These are phyloP conservation scores for Tephrocybe sp. DNA, from an alignment of 768 basidiomycete species.

Conservation along the genomic window DNA sequence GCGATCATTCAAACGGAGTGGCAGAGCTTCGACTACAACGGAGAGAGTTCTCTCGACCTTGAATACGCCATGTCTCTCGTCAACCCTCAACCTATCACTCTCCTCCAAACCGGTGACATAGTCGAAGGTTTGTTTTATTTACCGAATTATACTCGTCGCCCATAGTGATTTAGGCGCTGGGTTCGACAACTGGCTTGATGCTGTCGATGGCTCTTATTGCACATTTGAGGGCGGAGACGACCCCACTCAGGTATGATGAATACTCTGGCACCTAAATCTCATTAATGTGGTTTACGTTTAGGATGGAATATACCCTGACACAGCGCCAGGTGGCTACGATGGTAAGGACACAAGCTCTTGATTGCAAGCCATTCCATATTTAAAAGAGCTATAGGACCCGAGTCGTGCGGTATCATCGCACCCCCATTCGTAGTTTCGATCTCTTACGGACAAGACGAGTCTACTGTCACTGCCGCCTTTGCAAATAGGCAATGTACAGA, in stretches of 20 bases:
- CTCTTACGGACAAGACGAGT: conserved; percentile 45
- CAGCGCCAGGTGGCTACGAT: background rate
- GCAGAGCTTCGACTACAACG: conserved; percentile 46
- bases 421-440: conserved; percentile 43
- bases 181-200: conserved; percentile 50
- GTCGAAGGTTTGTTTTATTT: too few relatives aligned
- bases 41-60: conserved; percentile 58
- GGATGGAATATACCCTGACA: conserved; percentile 22
- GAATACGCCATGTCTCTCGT: conserved; percentile 55
- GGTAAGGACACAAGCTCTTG: too few relatives aligned
- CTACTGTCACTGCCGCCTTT: conserved; percentile 36
- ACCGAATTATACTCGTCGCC: too few relatives aligned
- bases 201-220: conserved; percentile 45
- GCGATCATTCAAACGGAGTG: conserved; percentile 44
- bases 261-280: too few relatives aligned
- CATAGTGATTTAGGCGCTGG: conserved; percentile 47
- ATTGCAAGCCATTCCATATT: too few relatives aligned
- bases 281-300: too few relatives aligned
- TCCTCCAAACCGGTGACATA: conserved; percentile 46
- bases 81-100: conserved; percentile 35
- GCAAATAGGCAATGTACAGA: conserved; percentile 47
- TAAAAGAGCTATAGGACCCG: too few relatives aligned
- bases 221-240: conserved; percentile 48
- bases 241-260: conserved; percentile 27
- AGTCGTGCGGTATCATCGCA: conserved; percentile 40